These are phyloP conservation scores for Lagenaria siceraria DNA, from an alignment of 306 rosid genomes.

Conservation along the genomic window DNA sequence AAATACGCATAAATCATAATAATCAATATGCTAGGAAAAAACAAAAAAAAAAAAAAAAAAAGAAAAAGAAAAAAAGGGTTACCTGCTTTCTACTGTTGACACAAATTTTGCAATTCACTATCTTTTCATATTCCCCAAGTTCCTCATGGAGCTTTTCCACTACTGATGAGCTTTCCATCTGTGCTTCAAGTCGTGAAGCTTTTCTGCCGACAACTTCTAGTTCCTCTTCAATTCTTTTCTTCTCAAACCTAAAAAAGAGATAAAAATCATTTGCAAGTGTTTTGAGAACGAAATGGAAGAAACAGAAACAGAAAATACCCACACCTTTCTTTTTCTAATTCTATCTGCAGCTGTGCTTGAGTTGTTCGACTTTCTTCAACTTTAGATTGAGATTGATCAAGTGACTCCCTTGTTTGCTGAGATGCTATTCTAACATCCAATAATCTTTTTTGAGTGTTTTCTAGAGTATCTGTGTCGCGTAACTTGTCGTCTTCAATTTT, in stretches of 20 bases:
- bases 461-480: slow-evolving; percentile 39
- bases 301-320: background rate
- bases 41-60: no score
- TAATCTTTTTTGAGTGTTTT: slow-evolving; percentile 49
- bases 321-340: slow-evolving; percentile 83
- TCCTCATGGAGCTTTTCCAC: slow-evolving; percentile 77
- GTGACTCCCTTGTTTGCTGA: slow-evolving; percentile 43
- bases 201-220: slow-evolving; percentile 62
- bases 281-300: slow-evolving; percentile 4
- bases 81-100: slow-evolving; percentile 83
- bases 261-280: background rate
- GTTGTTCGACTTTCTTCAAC: slow-evolving; percentile 36
- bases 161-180: slow-evolving; percentile 53
- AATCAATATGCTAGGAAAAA: background rate
- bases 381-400: slow-evolving; percentile 52
- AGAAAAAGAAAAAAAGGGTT: no score
- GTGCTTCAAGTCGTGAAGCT: slow-evolving; percentile 39
- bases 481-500: slow-evolving; percentile 44
- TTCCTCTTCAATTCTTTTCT: slow-evolving; percentile 67
- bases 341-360: slow-evolving; percentile 50
- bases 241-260: slow-evolving; percentile 42
- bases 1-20: background rate
- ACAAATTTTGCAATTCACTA: slow-evolving; percentile 86
- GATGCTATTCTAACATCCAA: slow-evolving; percentile 49
- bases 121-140: slow-evolving; percentile 69